phyloP scores from a whole-genome alignment of 2,329 filamentous ascomycete species.

The Trichothecium roseum region DNA sequence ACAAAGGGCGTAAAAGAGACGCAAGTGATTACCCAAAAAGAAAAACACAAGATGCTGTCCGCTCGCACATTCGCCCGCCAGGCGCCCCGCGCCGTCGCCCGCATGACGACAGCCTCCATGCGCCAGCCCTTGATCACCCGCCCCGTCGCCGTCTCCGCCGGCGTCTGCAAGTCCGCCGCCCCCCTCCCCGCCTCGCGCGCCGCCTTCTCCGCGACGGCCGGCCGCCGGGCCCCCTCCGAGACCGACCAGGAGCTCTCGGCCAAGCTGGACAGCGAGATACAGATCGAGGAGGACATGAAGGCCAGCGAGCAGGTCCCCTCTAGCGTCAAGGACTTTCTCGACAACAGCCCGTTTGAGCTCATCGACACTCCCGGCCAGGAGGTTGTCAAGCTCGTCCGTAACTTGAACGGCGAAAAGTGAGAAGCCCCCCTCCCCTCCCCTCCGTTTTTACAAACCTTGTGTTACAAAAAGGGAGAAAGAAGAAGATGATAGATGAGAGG shows the following conservation, averaged over 20 bases:
- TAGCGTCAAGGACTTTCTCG: slow-evolving; percentile 78
- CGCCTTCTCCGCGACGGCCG: slow-evolving; percentile 33
- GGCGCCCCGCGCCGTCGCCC: slow-evolving; percentile 52
- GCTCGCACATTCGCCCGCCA: slow-evolving; percentile 55
- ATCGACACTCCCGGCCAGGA: slow-evolving; percentile 76
- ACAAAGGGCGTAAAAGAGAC: too few relatives aligned
- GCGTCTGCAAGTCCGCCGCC: slow-evolving; percentile 16
- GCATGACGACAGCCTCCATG: slow-evolving; percentile 41
- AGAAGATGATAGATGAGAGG: background rate
- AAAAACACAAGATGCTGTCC: slow-evolving; percentile 51
- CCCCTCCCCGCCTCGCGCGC: slow-evolving; percentile 24
- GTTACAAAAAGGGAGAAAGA: too few relatives aligned
- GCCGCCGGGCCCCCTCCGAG: slow-evolving; percentile 33
- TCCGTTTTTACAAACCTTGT: too few relatives aligned
- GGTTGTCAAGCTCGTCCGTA: slow-evolving; percentile 75
- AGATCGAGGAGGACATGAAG: slow-evolving; percentile 75
- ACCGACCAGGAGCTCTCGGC: slow-evolving; percentile 71
- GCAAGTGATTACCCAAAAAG: too few relatives aligned
- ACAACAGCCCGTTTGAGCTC: slow-evolving; percentile 75
- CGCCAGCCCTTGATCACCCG: slow-evolving; percentile 38
- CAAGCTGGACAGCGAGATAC: slow-evolving; percentile 77
- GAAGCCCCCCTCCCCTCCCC: background rate
- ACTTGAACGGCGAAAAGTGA: slow-evolving; percentile 81
- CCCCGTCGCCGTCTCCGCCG: slow-evolving; percentile 24
- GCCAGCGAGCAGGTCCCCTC: slow-evolving; percentile 60